Evolutionary conservation across 2,329 filamentous ascomycete genomes (phyloP).

Genomic region (Colletotrichum somersetense): DNA sequence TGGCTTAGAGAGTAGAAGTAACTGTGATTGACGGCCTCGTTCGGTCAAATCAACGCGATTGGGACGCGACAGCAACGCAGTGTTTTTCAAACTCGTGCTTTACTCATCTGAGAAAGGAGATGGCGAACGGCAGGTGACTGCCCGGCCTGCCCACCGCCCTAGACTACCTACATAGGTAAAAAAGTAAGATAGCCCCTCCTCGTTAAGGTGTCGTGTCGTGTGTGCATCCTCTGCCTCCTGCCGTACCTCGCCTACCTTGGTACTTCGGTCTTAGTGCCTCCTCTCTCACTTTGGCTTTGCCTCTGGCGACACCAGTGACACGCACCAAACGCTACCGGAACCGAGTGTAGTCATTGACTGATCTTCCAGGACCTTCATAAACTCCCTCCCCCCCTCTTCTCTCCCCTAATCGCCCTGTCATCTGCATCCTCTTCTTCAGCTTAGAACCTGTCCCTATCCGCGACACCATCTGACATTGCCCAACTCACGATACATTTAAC

Average conservation of each 20-base stretch:
- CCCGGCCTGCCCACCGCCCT: background rate
- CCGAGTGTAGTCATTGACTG: background rate
- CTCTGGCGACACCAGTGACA: conserved; percentile 8
- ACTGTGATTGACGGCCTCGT: background rate
- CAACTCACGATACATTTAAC: background rate
- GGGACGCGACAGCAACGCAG: background rate
- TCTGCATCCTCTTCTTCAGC: background rate
- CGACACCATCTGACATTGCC: background rate
- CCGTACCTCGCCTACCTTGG: background rate
- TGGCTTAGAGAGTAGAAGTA: background rate
- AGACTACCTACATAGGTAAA: background rate
- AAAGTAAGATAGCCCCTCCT: background rate
- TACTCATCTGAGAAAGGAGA: background rate
- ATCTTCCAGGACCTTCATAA: background rate
- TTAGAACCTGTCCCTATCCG: background rate
- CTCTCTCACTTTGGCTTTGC: conserved; percentile 1
- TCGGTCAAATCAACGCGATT: background rate
- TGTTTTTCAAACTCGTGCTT: background rate
- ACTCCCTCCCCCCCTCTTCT: background rate
- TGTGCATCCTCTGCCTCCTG: background rate
- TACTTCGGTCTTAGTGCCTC: conserved; percentile 8
- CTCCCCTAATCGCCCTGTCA: background rate
- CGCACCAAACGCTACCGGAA: conserved; percentile 5
- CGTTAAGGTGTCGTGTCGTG: background rate
- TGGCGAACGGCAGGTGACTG: background rate